Percentiles rank a stretch among this genome's conserved stretches.
phyloP scores from a whole-genome alignment of 2,329 filamentous ascomycete genomes.

The Ophiostoma australiae region DNA sequence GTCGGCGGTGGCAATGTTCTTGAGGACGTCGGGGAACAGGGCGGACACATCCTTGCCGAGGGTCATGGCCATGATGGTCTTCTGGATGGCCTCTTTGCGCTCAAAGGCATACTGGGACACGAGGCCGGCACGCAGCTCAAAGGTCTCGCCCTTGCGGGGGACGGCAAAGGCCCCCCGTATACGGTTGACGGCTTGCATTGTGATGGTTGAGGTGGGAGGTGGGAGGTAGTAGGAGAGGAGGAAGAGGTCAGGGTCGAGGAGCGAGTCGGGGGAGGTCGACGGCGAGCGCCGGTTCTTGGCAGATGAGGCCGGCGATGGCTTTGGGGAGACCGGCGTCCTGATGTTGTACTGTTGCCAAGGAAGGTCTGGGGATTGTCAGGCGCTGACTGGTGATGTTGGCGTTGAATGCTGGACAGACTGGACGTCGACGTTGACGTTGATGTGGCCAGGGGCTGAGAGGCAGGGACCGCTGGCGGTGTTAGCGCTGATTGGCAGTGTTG shows the following conservation, averaged over 20 bases:
- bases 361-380: neutral
- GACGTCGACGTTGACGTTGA: neutral
- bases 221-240: neutral
- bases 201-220: neutral
- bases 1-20: slow-evolving; percentile 94
- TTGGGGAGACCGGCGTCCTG: neutral
- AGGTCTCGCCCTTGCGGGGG: slow-evolving; percentile 95
- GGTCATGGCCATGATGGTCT: slow-evolving; percentile 99
- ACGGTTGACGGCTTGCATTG: slow-evolving; percentile 71
- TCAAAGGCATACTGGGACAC: slow-evolving; percentile 99
- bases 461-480: neutral
- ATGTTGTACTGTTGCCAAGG: neutral
- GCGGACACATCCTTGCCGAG: slow-evolving; percentile 97
- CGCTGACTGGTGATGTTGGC: neutral
- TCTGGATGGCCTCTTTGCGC: slow-evolving; percentile 97
- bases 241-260: slow-evolving; percentile 10
- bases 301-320: slow-evolving; percentile 3
- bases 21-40: slow-evolving; percentile 93
- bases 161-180: slow-evolving; percentile 89
- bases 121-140: slow-evolving; percentile 89
- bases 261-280: slow-evolving; percentile 16
- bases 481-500: slow-evolving; percentile 14
- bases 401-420: neutral
- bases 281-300: slow-evolving; percentile 10
- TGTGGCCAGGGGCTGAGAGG: slow-evolving; percentile 3